Evolutionary conservation across 768 basidiomycete genomes (phyloP).

Genomic region (Boletus fagicola): DNA sequence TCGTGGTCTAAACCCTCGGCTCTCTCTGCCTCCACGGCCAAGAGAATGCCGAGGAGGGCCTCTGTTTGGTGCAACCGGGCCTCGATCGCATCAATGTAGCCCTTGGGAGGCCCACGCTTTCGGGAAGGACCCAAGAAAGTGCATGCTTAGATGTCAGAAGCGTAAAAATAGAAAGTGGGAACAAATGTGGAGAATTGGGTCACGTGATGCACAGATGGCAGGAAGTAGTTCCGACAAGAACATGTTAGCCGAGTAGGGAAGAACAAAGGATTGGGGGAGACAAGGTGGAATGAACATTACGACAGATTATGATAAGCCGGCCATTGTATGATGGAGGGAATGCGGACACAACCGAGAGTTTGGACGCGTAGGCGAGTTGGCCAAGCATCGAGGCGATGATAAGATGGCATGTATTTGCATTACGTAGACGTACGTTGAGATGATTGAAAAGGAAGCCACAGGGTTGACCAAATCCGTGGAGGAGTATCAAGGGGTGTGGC

Average conservation of each 20-base stretch:
- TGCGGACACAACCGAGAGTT: slow-evolving; percentile 4
- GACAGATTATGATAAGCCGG: slow-evolving; percentile 14
- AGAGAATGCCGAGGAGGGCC: slow-evolving; percentile 79
- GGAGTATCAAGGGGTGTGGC: not conserved
- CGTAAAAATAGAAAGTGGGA: slow-evolving; percentile 6
- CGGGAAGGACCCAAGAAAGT: slow-evolving; percentile 78
- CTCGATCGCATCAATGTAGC: slow-evolving; percentile 94
- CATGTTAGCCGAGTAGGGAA: slow-evolving; percentile 7
- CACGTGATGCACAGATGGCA: not conserved
- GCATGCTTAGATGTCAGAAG: slow-evolving; percentile 47
- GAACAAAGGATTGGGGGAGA: slow-evolving; percentile 5
- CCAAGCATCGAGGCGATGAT: not conserved
- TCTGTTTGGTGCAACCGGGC: slow-evolving; percentile 89
- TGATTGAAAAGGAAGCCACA: slow-evolving; percentile 2
- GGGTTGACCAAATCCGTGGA: slow-evolving; percentile 5
- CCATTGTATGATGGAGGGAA: slow-evolving; percentile 7
- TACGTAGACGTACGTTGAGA: slow-evolving; percentile 18
- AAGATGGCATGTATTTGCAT: slow-evolving; percentile 7
- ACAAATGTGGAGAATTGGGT: not conserved
- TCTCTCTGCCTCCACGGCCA: slow-evolving; percentile 43
- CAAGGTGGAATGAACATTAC: slow-evolving; percentile 18
- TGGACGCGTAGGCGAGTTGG: slow-evolving; percentile 1
- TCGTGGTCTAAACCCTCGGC: slow-evolving; percentile 25
- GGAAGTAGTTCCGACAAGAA: slow-evolving; percentile 5
- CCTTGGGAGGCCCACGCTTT: slow-evolving; percentile 87